These are phyloP conservation scores for Ilyonectria mors-panacis DNA, from an alignment of 2,329 filamentous ascomycete species.

Conservation along the genomic window DNA sequence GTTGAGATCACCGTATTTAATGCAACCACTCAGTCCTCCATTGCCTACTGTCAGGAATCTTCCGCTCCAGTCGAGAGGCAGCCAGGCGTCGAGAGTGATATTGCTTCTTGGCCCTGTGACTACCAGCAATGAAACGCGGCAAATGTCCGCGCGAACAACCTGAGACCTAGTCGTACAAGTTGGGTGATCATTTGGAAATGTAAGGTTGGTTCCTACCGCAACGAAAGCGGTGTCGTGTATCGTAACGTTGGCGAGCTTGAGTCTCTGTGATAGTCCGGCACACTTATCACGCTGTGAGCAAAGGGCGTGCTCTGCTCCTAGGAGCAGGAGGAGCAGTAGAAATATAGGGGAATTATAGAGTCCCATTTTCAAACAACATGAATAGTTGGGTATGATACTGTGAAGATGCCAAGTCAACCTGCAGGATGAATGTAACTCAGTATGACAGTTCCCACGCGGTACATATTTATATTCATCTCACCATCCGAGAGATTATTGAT, in stretches of 20 bases:
- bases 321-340: too few relatives aligned
- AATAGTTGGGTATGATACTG: too few relatives aligned
- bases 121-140: slow-evolving; percentile 32
- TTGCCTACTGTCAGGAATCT: slow-evolving; percentile 65
- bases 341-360: too few relatives aligned
- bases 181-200: slow-evolving; percentile 54
- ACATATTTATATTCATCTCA: too few relatives aligned
- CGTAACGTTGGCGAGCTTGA: slow-evolving; percentile 14
- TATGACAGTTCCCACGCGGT: too few relatives aligned
- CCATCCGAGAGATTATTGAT: too few relatives aligned
- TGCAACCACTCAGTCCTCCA: slow-evolving; percentile 65
- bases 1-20: slow-evolving; percentile 63
- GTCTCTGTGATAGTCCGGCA: too few relatives aligned
- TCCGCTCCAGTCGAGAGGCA: slow-evolving; percentile 60
- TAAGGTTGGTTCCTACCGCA: slow-evolving; percentile 20
- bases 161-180: slow-evolving; percentile 53
- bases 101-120: slow-evolving; percentile 57
- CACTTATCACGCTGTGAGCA: too few relatives aligned
- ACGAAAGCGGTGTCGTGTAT: slow-evolving; percentile 22
- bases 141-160: slow-evolving; percentile 38
- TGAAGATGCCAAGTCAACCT: too few relatives aligned
- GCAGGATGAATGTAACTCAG: too few relatives aligned
- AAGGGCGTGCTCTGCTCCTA: too few relatives aligned
- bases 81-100: slow-evolving; percentile 64
- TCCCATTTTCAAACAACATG: too few relatives aligned